Percentiles rank a stretch among this genome's conserved stretches.
phyloP scores from a whole-genome alignment of 495 filamentous ascomycete genomes.

The Penicillium angulare region DNA sequence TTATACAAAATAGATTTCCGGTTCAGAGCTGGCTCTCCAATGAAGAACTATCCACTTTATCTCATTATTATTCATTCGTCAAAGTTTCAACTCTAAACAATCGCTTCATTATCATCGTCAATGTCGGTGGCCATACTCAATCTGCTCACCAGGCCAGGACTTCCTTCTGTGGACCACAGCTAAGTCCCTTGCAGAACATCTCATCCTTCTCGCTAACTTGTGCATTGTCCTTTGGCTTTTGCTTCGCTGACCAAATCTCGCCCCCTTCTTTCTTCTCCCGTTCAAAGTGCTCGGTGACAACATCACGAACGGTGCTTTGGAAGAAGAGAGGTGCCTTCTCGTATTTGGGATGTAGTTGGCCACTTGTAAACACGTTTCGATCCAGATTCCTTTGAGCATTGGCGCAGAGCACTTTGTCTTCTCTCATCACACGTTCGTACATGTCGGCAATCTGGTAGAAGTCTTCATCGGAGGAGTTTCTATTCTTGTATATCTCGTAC shows the following conservation, averaged over 20 bases:
- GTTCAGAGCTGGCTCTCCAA: too few relatives aligned
- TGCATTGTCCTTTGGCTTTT: constrained; percentile 19
- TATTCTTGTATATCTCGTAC: constrained; percentile 51
- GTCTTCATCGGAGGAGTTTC: constrained; percentile 36
- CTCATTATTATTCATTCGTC: too few relatives aligned
- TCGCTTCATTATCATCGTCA: neutral
- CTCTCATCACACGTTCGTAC: constrained; percentile 43
- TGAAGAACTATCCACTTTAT: too few relatives aligned
- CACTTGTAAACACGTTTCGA: constrained; percentile 45
- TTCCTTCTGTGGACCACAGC: constrained; percentile 25
- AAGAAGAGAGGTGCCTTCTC: constrained; percentile 51
- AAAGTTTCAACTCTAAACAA: too few relatives aligned
- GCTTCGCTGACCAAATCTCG: constrained; percentile 46
- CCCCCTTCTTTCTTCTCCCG: constrained; percentile 34
- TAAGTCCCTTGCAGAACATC: constrained; percentile 21
- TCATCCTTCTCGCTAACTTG: constrained; percentile 29
- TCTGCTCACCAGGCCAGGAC: constrained; percentile 32
- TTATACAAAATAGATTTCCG: too few relatives aligned
- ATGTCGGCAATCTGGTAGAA: constrained; percentile 41
- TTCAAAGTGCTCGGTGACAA: constrained; percentile 39
- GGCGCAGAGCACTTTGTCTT: constrained; percentile 49
- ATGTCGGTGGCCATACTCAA: too few relatives aligned
- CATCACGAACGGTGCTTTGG: constrained; percentile 43
- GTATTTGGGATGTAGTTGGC: constrained; percentile 48
- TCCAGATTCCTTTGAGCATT: constrained; percentile 49